Evolutionary conservation across 2,329 filamentous ascomycete genomes (phyloP).

Genomic region (Penicillium oxalicum): DNA sequence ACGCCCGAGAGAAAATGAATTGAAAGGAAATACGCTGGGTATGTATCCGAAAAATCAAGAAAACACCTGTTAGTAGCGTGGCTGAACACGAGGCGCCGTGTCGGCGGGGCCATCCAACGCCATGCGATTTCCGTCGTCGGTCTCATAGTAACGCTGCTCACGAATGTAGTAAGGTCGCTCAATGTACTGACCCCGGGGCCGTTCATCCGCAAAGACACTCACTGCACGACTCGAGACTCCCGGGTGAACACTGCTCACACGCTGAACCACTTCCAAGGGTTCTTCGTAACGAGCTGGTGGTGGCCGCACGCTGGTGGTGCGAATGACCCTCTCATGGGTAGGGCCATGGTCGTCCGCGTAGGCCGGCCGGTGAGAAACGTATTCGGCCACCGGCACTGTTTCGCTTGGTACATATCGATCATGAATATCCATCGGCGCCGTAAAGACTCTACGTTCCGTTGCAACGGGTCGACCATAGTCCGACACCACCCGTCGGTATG

Average conservation of each 20-base stretch:
- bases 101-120: slow-evolving; percentile 27
- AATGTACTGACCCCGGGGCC: slow-evolving; percentile 46
- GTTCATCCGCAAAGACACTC: slow-evolving; percentile 41
- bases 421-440: slow-evolving; percentile 28
- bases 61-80: slow-evolving; percentile 26
- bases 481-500: slow-evolving; percentile 36
- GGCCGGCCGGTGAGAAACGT: slow-evolving; percentile 30
- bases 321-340: slow-evolving; percentile 51
- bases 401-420: slow-evolving; percentile 32
- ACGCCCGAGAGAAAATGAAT: no score
- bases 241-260: slow-evolving; percentile 40
- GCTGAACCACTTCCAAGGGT: slow-evolving; percentile 33
- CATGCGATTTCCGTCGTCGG: slow-evolving; percentile 29
- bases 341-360: slow-evolving; percentile 62
- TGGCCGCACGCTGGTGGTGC: slow-evolving; percentile 56
- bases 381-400: slow-evolving; percentile 41
- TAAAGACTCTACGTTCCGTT: slow-evolving; percentile 29
- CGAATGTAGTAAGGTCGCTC: slow-evolving; percentile 38
- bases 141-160: slow-evolving; percentile 35
- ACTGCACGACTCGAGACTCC: slow-evolving; percentile 34
- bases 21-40: no score
- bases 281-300: slow-evolving; percentile 42
- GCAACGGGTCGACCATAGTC: slow-evolving; percentile 31
- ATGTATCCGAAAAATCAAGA: neutral
- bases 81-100: slow-evolving; percentile 28